These are phyloP conservation scores for Clitocybe nebularis DNA, from an alignment of 1,284 basidiomycete species.

Conservation along the genomic window DNA sequence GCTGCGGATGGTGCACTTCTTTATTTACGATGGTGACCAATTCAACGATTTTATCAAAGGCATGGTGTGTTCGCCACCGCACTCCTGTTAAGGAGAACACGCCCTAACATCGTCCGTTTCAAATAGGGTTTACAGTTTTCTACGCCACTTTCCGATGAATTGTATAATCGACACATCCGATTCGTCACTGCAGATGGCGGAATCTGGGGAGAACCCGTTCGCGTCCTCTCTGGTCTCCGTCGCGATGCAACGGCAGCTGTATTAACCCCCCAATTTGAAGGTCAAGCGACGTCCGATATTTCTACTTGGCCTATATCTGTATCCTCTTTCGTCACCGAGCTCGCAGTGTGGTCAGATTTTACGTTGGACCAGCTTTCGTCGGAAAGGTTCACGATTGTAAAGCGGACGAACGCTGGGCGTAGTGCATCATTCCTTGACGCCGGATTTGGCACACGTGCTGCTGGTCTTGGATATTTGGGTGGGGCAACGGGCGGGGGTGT, in stretches of 20 bases:
- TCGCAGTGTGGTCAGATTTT: conserved; percentile 36
- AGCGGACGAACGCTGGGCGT: conserved; percentile 30
- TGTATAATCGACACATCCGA: conserved; percentile 37
- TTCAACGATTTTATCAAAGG: conserved; percentile 39
- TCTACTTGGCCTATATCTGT: conserved; percentile 36
- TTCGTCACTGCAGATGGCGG: conserved; percentile 34
- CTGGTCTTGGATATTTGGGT: conserved; percentile 37
- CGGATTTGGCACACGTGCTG: conserved; percentile 32
- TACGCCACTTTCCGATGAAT: conserved; percentile 33
- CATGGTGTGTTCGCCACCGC: conserved; percentile 31
- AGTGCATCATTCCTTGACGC: conserved; percentile 31
- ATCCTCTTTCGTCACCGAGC: conserved; percentile 26
- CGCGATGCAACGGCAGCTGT: conserved; percentile 38
- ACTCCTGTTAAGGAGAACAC: too few species aligned
- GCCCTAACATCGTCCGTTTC: not conserved
- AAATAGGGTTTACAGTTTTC: conserved; percentile 31
- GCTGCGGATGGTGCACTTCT: conserved; percentile 36
- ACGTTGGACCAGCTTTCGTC: conserved; percentile 35
- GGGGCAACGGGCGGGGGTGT: conserved; percentile 37
- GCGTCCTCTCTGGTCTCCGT: conserved; percentile 35
- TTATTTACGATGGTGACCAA: conserved; percentile 39
- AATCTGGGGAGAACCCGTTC: conserved; percentile 37
- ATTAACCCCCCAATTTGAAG: conserved; percentile 36
- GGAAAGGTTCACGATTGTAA: conserved; percentile 30
- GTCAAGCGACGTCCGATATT: conserved; percentile 30